Evolutionary conservation across 257 asterid genomes (phyloP).

Genomic region (Nicotiana otophora): DNA sequence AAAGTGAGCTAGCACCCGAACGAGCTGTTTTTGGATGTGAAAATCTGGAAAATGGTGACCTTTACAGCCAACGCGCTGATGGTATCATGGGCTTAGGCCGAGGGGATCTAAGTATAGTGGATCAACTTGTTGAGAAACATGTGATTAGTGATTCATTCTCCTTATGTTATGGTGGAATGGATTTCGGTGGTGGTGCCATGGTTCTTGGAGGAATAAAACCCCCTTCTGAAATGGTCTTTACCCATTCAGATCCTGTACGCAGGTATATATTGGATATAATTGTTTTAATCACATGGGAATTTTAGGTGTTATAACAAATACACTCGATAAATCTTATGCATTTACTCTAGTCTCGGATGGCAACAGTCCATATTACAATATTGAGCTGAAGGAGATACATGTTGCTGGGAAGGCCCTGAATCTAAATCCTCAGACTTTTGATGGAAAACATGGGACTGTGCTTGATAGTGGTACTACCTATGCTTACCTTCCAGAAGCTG

Average conservation of each 20-base stretch:
- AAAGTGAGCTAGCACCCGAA: conserved; percentile 74
- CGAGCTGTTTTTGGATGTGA: conserved; percentile 88
- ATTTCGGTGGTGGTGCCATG: conserved; percentile 93
- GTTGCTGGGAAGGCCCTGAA: conserved; percentile 83
- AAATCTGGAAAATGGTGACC: conserved; percentile 87
- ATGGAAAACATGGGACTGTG: conserved; percentile 80
- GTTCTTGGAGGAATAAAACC: conserved; percentile 82
- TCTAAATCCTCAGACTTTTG: conserved; percentile 53
- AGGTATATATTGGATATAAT: conserved; percentile 56
- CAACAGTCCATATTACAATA: conserved; percentile 97
- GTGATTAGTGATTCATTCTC: conserved; percentile 84
- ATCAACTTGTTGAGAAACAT: conserved; percentile 82
- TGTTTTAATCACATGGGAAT: conserved; percentile 25
- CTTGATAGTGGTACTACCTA: conserved; percentile 94
- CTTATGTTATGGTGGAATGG: conserved; percentile 95
- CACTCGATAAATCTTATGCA: conserved; percentile 86
- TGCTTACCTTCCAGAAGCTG: conserved; percentile 82
- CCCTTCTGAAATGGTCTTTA: conserved; percentile 67
- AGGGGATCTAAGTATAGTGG: conserved; percentile 91
- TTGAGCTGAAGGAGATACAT: conserved; percentile 81
- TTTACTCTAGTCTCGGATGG: conserved; percentile 98
- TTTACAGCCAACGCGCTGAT: conserved; percentile 91
- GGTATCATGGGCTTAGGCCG: conserved; percentile 95
- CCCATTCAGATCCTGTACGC: conserved; percentile 74
- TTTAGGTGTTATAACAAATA: conserved; percentile 74